phyloP scores from a whole-genome alignment of 2,329 filamentous ascomycete genomes.

The Paramyrothecium roridum region DNA sequence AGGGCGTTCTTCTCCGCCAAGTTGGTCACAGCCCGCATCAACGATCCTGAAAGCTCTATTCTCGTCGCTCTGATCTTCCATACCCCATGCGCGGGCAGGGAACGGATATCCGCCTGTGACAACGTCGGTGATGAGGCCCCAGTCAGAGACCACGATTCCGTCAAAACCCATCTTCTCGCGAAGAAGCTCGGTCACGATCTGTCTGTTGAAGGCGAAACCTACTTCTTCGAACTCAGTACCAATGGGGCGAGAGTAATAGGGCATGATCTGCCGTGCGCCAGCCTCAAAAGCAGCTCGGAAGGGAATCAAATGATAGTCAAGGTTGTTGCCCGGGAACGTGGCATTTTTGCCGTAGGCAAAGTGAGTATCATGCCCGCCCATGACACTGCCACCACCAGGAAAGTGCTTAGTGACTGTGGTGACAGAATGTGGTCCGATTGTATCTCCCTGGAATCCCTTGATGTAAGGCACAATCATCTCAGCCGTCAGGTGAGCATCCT shows the following conservation, averaged over 20 bases:
- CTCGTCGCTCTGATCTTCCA: slow-evolving; percentile 38
- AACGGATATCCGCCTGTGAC: slow-evolving; percentile 38
- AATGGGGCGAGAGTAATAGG: slow-evolving; percentile 26
- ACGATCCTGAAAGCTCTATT: slow-evolving; percentile 40
- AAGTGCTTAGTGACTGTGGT: slow-evolving; percentile 52
- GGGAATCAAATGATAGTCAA: slow-evolving; percentile 45
- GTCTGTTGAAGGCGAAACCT: slow-evolving; percentile 49
- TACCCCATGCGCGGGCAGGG: slow-evolving; percentile 46
- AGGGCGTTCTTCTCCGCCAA: slow-evolving; percentile 43
- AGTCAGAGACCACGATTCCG: slow-evolving; percentile 49
- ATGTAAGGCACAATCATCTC: slow-evolving; percentile 39
- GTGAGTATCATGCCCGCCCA: slow-evolving; percentile 49
- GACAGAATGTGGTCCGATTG: slow-evolving; percentile 39
- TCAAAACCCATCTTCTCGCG: slow-evolving; percentile 44
- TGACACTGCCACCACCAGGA: slow-evolving; percentile 45
- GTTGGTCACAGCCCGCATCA: slow-evolving; percentile 46
- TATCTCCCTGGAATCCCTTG: slow-evolving; percentile 42
- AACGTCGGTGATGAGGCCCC: slow-evolving; percentile 45
- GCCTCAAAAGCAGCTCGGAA: slow-evolving; percentile 44
- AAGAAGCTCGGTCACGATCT: slow-evolving; percentile 46
- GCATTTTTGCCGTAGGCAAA: slow-evolving; percentile 46
- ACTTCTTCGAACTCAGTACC: slow-evolving; percentile 43
- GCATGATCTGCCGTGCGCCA: slow-evolving; percentile 38
- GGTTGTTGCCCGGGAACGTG: slow-evolving; percentile 44
- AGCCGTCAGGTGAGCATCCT: slow-evolving; percentile 39